Conservation (phyloP, 2,329 filamentous ascomycete genomes). For the Fusarium concolor region DNA sequence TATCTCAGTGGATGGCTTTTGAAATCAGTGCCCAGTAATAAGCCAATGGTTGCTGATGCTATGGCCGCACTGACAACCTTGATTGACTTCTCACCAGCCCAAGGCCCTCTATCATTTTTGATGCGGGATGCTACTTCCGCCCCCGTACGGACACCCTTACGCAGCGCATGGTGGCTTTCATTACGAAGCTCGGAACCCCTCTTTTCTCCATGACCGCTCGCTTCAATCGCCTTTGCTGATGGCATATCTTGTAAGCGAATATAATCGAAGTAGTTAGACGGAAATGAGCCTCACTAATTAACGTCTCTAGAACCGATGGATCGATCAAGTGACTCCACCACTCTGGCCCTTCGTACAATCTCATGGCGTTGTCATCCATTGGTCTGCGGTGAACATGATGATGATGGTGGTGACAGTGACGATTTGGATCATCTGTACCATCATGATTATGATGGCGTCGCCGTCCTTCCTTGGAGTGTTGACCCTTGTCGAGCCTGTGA, state of each 20-base stretch:
- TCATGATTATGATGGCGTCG: not conserved
- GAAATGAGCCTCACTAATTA: not conserved
- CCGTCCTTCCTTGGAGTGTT: not conserved
- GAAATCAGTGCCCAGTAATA: not conserved
- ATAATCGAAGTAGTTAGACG: not conserved
- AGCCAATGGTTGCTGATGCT: not conserved
- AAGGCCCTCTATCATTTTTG: not conserved
- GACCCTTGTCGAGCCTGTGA: not conserved
- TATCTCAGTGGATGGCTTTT: not conserved
- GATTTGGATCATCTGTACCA: not conserved
- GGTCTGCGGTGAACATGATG: not conserved
- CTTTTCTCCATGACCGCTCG: too few species aligned
- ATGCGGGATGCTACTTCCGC: not conserved
- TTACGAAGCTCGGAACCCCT: not conserved
- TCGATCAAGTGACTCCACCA: not conserved
- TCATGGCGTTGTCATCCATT: not conserved
- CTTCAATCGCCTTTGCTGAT: not conserved
- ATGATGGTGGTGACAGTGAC: not conserved
- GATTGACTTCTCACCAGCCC: not conserved
- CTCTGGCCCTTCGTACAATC: not conserved
- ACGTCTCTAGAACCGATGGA: not conserved
- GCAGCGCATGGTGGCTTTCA: not conserved
- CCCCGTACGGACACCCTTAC: not conserved
- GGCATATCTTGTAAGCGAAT: not conserved
- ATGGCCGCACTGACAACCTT: not conserved